Base-by-base conservation (phyloP, 2,329 filamentous ascomycete species). In the Penicillium sp. region DNA sequence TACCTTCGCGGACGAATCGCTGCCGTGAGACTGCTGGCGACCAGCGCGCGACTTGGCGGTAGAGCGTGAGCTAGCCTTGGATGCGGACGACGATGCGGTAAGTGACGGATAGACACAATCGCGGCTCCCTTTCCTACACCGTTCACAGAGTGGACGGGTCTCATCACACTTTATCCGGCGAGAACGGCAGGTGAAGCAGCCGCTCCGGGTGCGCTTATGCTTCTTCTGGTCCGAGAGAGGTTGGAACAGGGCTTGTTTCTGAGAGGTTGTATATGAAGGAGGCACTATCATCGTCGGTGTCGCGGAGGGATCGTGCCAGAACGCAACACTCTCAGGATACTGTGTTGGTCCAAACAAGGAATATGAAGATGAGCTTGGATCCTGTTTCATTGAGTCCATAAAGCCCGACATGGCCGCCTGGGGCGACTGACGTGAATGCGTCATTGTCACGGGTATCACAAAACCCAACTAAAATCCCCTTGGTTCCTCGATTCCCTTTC, bases 101-200 rank as follows among this genome's bases (percentile, higher is more conserved):
- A 80, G 72, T 28, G 83, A 88, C 3, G 93, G 91, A 66, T 96
- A 98, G 51, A 86, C 77, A 67, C 93, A 98, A 57, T 95, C 88
- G 70, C 93, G 81, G 59, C 83, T 87, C 43, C 91, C 93, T 70
- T 97, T 98, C 60, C 83, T 85, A 69, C 93, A 98, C 62, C 91
- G 71, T 66, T 96, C 90, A 71, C 93, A 97, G 46, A 87, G 77
- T 12, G 93, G 93, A 60, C 84, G 87, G 21, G 76, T 80, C 70
- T 98, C 93, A 66, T 97, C 93, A 68, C 93, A 98, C 87, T 84
- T 97, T 45, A 97, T 90, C 67, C 93, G 81, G 58, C 93, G 81
- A 61, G 84, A 84, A 52, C 93, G 81, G 69, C 93, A 98, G 41
- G 90, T 97, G 65, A 81, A 96, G 72, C 93, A 98, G 26, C 93